A percentile compares a stretch with the other conserved stretches of the same genome.
phyloP scores from a whole-genome alignment of 1,139 yeast genomes.

The Saccharomyces hybrid region DNA sequence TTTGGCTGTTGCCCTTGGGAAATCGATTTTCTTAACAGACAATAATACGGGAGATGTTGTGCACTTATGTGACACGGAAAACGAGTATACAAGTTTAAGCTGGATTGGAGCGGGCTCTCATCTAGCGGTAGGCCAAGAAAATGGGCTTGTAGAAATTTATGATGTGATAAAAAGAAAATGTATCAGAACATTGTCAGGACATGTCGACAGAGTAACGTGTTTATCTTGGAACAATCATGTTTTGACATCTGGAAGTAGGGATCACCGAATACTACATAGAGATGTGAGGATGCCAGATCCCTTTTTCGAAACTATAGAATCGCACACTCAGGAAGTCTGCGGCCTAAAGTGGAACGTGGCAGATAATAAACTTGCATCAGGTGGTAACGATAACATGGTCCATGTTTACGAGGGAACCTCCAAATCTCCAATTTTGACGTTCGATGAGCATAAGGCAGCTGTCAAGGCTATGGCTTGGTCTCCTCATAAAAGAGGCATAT shows the following conservation, averaged over 20 bases:
- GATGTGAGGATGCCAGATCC: conserved; percentile 89
- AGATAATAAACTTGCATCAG: conserved; percentile 81
- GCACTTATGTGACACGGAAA: conserved; percentile 49
- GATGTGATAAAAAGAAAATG: conserved; percentile 83
- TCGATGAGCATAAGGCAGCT: conserved; percentile 86
- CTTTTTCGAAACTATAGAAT: conserved; percentile 59
- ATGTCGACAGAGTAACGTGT: conserved; percentile 74
- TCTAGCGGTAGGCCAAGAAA: conserved; percentile 82
- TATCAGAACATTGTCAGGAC: conserved; percentile 89
- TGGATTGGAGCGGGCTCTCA: conserved; percentile 97
- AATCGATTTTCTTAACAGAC: conserved; percentile 86
- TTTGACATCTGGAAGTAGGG: conserved; percentile 81
- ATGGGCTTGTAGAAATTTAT: conserved; percentile 90
- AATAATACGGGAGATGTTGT: conserved; percentile 81
- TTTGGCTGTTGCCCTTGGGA: conserved; percentile 85
- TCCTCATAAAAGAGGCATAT: conserved; percentile 88
- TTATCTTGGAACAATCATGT: conserved; percentile 94
- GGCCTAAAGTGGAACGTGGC: conserved; percentile 92
- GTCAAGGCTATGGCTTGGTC: conserved; percentile 97
- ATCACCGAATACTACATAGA: conserved; percentile 74
- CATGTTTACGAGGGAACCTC: conserved; percentile 82
- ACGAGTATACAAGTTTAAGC: conserved; percentile 54
- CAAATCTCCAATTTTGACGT: conserved; percentile 62
- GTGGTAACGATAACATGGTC: conserved; percentile 86
- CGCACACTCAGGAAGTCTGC: conserved; percentile 92